These are phyloP conservation scores for Torrubiellomyces zombiae DNA, from an alignment of 2,329 filamentous ascomycete species.

Conservation along the genomic window DNA sequence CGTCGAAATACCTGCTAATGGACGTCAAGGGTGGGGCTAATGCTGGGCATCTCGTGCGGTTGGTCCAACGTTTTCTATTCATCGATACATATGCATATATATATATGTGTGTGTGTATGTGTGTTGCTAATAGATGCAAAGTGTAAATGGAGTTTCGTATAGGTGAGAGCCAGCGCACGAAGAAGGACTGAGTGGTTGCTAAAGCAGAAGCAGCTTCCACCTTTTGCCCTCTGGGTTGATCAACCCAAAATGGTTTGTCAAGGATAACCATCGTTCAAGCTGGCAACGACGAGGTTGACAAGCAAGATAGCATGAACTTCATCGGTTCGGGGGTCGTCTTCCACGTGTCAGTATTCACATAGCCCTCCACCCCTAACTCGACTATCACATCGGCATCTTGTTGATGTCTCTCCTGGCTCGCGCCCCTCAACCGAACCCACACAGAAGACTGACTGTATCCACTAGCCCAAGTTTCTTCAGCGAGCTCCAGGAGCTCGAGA, in stretches of 20 bases:
- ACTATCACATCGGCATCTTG: slow-evolving; percentile 13
- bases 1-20: no score
- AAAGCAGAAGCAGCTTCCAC: slow-evolving; percentile 29
- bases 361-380: slow-evolving; percentile 28
- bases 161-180: slow-evolving; percentile 9
- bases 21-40: slow-evolving; percentile 12
- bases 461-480: slow-evolving; percentile 20
- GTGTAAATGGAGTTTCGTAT: slow-evolving; percentile 17
- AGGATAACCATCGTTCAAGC: background rate
- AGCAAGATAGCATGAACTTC: slow-evolving; percentile 38
- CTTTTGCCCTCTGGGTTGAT: slow-evolving; percentile 54
- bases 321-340: slow-evolving; percentile 56
- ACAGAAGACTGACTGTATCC: slow-evolving; percentile 6
- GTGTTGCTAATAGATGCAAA: no score
- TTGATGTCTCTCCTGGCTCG: slow-evolving; percentile 17
- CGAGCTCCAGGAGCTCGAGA: slow-evolving; percentile 22
- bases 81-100: slow-evolving; percentile 3
- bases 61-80: background rate
- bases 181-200: slow-evolving; percentile 1
- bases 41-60: slow-evolving; percentile 9
- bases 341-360: slow-evolving; percentile 21
- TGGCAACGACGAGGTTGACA: slow-evolving; percentile 4
- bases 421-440: background rate
- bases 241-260: slow-evolving; percentile 35
- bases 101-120: no score